Base-by-base conservation (phyloP, 2,329 filamentous ascomycete species). In the Calonectria montana region DNA sequence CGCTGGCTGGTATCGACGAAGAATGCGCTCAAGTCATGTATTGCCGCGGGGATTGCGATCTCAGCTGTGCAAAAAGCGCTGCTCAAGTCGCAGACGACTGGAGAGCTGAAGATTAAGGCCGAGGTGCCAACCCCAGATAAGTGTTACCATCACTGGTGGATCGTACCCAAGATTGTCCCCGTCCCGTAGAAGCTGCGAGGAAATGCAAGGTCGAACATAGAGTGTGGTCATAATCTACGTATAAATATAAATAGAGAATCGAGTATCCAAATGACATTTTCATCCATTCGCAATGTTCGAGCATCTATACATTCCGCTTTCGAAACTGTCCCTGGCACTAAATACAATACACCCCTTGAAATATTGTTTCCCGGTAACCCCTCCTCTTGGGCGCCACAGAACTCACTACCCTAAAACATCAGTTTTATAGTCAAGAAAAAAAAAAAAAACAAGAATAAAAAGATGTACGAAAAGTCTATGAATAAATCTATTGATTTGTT, bases 41-140 rank as follows among this genome's bases (percentile, higher is more conserved):
- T 96, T 72, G 91, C 91, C 10, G 87, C 92, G 1, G 91, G 90
- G 7, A 88, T 95, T 73, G 90, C 91, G 0, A 88, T 94, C 50
- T 87, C 88, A 27, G 87, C 86, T 1, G 81, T 93, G 59, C 89
- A 88, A 77, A 93, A 91, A 80, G 88, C 87, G 2, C 76, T 92
- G 10, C 83, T 85, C 21, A 82, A 79, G 70, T 78, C 72, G 63
- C 77, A 64, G 70, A 75, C 75, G 66, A 76, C 72, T 6, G 74
- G 72, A 39, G 73, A 80, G 55, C 53, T 87, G 63, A 82, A 82
- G 64, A 77, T 91, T 25, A 87, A 83, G 77, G 86, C 86, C 27
- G 87, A 90, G 78, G 84, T 92, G 59, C 90, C 90, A 10, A 81
- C 80, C 25, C 84, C 87, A 27, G 87, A 87, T 15, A 86, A 88